phyloP scores from a whole-genome alignment of 768 basidiomycete genomes.

The Xerocomus potaroensis region DNA sequence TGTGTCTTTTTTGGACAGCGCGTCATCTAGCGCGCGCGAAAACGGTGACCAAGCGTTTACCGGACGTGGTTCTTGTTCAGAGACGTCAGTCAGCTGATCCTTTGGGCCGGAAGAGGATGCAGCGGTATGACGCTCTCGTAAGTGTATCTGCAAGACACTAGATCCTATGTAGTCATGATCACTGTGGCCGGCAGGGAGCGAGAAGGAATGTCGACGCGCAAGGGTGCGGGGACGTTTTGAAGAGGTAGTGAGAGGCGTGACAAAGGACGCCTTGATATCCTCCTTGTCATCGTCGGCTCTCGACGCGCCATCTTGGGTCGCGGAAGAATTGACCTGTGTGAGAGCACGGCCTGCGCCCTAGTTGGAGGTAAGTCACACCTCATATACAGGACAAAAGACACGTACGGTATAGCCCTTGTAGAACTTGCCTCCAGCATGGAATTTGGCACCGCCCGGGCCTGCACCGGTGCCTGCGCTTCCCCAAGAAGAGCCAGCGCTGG shows the following conservation, averaged over 20 bases:
- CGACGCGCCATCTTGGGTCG: constrained; percentile 47
- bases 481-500: constrained; percentile 48
- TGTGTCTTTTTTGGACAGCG: constrained; percentile 11
- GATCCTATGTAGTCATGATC: constrained; percentile 36
- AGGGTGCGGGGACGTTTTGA: constrained; percentile 41
- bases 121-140: constrained; percentile 54
- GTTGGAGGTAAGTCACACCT: constrained; percentile 5
- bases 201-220: constrained; percentile 57
- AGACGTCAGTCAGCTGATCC: constrained; percentile 15
- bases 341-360: constrained; percentile 68
- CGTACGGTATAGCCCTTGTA: constrained; percentile 65
- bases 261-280: constrained; percentile 37
- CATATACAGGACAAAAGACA: constrained; percentile 3
- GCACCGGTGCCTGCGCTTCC: constrained; percentile 46
- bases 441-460: constrained; percentile 70
- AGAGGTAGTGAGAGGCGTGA: constrained; percentile 24
- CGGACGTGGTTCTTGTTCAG: constrained; percentile 22
- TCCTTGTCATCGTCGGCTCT: constrained; percentile 56
- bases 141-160: constrained; percentile 60
- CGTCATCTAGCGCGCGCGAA: constrained; percentile 15
- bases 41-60: constrained; percentile 23
- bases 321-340: constrained; percentile 61
- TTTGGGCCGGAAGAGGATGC: constrained; percentile 9
- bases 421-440: constrained; percentile 66
- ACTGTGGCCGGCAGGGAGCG: constrained; percentile 40